A percentile compares a stretch with the other conserved stretches of the same genome.
phyloP scores from a whole-genome alignment of 2,329 filamentous ascomycete species.

The Teratosphaeriaceae sp. region DNA sequence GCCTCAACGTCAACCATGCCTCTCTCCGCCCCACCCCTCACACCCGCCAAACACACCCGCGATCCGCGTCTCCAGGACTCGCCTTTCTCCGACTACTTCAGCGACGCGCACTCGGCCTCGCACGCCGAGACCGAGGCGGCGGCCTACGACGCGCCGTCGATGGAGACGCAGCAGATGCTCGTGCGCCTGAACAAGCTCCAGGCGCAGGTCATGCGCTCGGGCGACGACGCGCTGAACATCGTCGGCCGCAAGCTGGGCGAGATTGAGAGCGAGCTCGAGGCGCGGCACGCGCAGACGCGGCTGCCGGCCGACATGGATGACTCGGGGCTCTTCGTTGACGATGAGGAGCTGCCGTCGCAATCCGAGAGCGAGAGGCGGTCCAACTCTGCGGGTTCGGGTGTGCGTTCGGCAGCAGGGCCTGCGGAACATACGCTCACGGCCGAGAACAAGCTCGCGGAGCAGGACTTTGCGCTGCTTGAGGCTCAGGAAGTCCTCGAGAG shows the following conservation, averaged over 20 bases:
- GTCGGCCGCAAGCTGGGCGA: conserved; percentile 24
- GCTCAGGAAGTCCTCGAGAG: conserved; percentile 25
- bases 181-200: conserved; percentile 32
- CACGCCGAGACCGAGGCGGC: conserved; percentile 4
- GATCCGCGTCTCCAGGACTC: conserved; percentile 24
- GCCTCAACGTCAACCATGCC: conserved; percentile 5
- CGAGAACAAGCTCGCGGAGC: conserved; percentile 18
- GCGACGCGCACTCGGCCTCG: conserved; percentile 26
- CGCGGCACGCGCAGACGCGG: conserved; percentile 21
- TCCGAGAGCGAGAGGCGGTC: too few species aligned
- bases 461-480: conserved; percentile 21
- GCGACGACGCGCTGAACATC: conserved; percentile 19
- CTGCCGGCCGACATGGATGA: conserved; percentile 23
- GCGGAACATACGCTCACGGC: conserved; percentile 8
- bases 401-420: too few species aligned
- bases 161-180: conserved; percentile 28
- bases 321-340: conserved; percentile 27
- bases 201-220: conserved; percentile 28
- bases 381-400: too few species aligned
- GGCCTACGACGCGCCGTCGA: conserved; percentile 15
- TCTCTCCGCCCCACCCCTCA: conserved; percentile 14
- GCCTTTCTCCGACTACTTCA: conserved; percentile 37
- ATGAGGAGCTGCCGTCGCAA: conserved; percentile 17
- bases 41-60: conserved; percentile 16
- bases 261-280: conserved; percentile 27